phyloP scores from a whole-genome alignment of 2,329 filamentous ascomycete genomes.

The Fusarium incarnatum region DNA sequence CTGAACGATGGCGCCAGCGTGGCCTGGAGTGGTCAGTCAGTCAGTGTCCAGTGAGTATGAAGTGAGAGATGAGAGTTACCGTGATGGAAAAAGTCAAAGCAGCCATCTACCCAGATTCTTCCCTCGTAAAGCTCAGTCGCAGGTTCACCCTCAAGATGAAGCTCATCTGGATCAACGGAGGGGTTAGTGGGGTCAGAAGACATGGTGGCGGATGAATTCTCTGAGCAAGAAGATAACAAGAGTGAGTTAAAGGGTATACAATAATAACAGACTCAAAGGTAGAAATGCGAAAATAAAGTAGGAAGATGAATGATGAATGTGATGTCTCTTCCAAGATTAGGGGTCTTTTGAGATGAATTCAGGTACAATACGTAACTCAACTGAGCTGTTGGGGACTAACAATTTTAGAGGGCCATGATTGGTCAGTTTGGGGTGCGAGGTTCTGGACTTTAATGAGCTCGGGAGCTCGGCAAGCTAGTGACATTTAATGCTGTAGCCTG shows the following conservation, averaged over 20 bases:
- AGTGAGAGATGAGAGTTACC: slow-evolving; percentile 62
- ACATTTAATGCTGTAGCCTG: too few species aligned
- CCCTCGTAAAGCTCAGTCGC: slow-evolving; percentile 70
- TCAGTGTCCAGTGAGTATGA: not conserved
- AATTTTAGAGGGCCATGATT: slow-evolving; percentile 31
- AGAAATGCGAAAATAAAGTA: not conserved
- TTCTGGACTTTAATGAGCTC: slow-evolving; percentile 14
- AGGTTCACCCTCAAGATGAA: slow-evolving; percentile 57
- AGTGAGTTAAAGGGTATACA: not conserved
- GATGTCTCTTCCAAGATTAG: slow-evolving; percentile 25
- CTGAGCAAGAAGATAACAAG: not conserved
- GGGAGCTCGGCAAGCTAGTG: not conserved
- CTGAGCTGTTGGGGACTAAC: slow-evolving; percentile 33
- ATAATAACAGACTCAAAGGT: not conserved
- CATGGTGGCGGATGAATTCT: slow-evolving; percentile 18
- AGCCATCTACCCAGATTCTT: slow-evolving; percentile 97
- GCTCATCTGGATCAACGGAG: slow-evolving; percentile 35
- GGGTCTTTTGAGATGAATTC: not conserved
- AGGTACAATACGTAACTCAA: slow-evolving; percentile 23
- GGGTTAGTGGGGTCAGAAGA: slow-evolving; percentile 42
- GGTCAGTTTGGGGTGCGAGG: slow-evolving; percentile 13
- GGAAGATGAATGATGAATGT: not conserved
- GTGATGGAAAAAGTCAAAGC: slow-evolving; percentile 99
- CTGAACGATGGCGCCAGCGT: slow-evolving; percentile 96
- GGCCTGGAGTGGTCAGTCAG: slow-evolving; percentile 65